Percentiles rank a stretch among this genome's conserved stretches.
Evolutionary conservation across 805 yeast genomes (phyloP).

Genomic region (Kodamaea neixiangensis): DNA sequence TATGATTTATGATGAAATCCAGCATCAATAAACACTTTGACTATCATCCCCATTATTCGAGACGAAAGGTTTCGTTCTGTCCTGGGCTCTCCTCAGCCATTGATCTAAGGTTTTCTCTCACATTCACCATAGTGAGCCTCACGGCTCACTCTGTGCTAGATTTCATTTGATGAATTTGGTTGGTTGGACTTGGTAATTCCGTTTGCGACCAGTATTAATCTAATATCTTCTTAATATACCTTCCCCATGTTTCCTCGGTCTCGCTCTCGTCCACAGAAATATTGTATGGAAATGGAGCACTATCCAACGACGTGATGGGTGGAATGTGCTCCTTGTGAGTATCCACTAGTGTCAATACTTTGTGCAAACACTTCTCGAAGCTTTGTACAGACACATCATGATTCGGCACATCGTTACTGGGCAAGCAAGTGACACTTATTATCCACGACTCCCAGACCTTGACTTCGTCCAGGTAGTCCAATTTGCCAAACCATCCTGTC

Average conservation of each 20-base stretch:
- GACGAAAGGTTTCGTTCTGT: neutral
- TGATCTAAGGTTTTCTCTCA: neutral
- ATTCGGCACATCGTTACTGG: conserved; percentile 16
- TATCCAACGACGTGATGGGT: conserved; percentile 65
- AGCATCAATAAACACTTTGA: neutral
- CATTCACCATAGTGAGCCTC: too few species aligned
- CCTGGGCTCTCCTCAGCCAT: too few species aligned
- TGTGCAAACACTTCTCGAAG: conserved; percentile 42
- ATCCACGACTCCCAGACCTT: conserved; percentile 74
- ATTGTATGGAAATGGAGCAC: conserved; percentile 60
- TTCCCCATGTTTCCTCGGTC: conserved; percentile 43
- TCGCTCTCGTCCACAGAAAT: conserved; percentile 25
- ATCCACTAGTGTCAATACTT: conserved; percentile 56
- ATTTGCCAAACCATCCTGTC: conserved; percentile 56
- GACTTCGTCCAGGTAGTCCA: conserved; percentile 35
- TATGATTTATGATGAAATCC: neutral
- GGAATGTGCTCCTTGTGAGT: conserved; percentile 68
- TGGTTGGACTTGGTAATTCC: neutral
- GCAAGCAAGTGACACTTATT: conserved; percentile 45
- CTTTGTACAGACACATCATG: conserved; percentile 36
- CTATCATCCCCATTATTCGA: neutral
- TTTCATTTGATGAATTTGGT: neutral
- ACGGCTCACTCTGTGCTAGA: too few species aligned
- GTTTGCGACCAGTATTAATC: conserved; percentile 6
- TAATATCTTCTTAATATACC: conserved; percentile 27